Conservation (phyloP, 179 eudicot species). For the Vitellaria paradoxa region DNA sequence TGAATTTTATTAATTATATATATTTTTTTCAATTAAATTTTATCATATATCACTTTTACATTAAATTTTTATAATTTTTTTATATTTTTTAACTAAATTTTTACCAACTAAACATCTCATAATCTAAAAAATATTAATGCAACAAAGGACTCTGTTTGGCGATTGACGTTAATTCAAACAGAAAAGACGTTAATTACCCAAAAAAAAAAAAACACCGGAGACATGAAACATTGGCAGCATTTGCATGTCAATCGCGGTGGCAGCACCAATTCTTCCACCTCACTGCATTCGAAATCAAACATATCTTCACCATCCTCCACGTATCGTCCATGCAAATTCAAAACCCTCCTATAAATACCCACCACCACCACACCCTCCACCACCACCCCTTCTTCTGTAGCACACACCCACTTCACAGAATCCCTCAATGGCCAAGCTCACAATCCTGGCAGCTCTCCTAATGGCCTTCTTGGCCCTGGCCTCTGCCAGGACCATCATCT, state of each 20-base stretch:
- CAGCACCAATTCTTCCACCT: background rate
- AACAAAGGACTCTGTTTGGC: no score
- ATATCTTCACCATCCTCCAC: background rate
- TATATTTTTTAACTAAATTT: no score
- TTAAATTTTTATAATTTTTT: no score
- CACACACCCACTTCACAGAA: background rate
- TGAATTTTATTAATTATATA: no score
- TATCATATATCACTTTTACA: no score
- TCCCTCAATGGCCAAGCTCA: background rate
- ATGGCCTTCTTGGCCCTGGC: constrained; percentile 8
- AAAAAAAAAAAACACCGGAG: no score
- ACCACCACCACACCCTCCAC: no score
- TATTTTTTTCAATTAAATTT: no score
- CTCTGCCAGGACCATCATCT: background rate
- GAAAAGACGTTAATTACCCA: no score
- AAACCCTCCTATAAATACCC: constrained; percentile 2
- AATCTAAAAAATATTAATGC: no score
- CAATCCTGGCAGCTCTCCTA: constrained; percentile 7
- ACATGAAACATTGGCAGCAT: background rate
- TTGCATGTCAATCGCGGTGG: background rate
- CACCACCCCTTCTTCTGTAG: background rate
- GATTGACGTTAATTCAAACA: no score
- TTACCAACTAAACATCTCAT: no score
- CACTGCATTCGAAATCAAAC: background rate
- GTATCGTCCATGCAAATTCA: background rate